Conservation (phyloP, 2,329 filamentous ascomycete genomes). For the Fusarium circinatum region DNA sequence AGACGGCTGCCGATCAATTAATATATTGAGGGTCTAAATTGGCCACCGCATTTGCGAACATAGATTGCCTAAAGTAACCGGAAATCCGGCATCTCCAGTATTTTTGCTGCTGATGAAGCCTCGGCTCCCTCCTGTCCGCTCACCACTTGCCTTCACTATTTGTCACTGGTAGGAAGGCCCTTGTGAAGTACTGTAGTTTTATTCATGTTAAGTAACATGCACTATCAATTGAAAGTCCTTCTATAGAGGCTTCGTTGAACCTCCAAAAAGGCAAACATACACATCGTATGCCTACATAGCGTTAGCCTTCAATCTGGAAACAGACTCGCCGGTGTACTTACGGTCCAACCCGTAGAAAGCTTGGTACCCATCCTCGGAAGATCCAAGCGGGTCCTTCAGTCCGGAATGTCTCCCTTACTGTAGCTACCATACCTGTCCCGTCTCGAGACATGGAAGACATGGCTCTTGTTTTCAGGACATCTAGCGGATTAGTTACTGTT, state of each 20-base stretch:
- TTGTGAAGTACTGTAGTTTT: too few species aligned
- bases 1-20: fast-evolving
- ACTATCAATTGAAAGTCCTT: neutral
- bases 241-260: neutral
- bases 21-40: fast-evolving
- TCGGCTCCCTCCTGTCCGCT: neutral
- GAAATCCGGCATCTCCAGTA: neutral
- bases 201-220: fast-evolving
- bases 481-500: neutral
- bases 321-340: neutral
- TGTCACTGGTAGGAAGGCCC: fast-evolving
- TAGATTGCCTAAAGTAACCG: neutral
- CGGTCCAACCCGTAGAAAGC: neutral
- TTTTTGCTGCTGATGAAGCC: neutral
- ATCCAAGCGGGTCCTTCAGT: neutral
- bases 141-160: neutral
- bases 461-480: neutral
- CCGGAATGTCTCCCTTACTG: neutral
- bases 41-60: fast-evolving
- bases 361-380: neutral
- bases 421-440: neutral
- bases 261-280: neutral
- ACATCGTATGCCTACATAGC: neutral
- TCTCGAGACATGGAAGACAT: neutral
- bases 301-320: neutral